A percentile compares a stretch with the other conserved stretches of the same genome.
Evolutionary conservation across 2,329 filamentous ascomycete species (phyloP).

Genomic region (Nannizzia gypsea): DNA sequence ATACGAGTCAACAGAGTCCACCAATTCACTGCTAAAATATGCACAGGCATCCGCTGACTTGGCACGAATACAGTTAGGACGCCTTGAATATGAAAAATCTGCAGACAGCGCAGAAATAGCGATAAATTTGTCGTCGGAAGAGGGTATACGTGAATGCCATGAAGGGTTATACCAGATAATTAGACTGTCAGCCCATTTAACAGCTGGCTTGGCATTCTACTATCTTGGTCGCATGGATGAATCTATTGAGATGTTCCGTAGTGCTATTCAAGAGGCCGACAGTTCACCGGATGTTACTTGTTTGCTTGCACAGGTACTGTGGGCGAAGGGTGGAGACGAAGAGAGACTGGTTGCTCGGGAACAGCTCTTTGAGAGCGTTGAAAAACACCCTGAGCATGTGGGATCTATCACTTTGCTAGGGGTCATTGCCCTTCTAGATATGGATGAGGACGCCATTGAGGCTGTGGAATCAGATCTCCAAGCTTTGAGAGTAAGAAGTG

Average conservation of each 20-base stretch:
- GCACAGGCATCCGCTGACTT: constrained; percentile 78
- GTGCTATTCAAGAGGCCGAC: constrained; percentile 63
- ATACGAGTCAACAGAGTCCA: constrained; percentile 73
- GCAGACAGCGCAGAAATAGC: constrained; percentile 71
- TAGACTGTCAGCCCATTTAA: constrained; percentile 73
- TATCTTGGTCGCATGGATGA: constrained; percentile 53
- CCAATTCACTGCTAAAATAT: constrained; percentile 60
- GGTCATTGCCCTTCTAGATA: constrained; percentile 69
- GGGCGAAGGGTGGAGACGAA: constrained; percentile 69
- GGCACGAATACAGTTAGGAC: constrained; percentile 67
- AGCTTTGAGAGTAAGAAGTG: constrained; percentile 55
- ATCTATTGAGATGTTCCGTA: constrained; percentile 67
- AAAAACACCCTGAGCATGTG: constrained; percentile 61
- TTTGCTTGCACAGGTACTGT: constrained; percentile 78
- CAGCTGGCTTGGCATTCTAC: constrained; percentile 71
- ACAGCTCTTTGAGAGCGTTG: constrained; percentile 68
- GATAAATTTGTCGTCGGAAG: constrained; percentile 63
- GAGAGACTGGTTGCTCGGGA: constrained; percentile 66
- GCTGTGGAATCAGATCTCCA: constrained; percentile 71
- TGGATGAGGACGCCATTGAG: constrained; percentile 64
- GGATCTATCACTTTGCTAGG: constrained; percentile 71
- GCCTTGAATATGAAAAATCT: constrained; percentile 53
- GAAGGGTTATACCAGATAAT: constrained; percentile 55
- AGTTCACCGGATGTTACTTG: constrained; percentile 75
- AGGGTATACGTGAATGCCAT: constrained; percentile 51